Evolutionary conservation across 2,329 filamentous ascomycete genomes (phyloP).

Genomic region (Aspergillus glaucus): DNA sequence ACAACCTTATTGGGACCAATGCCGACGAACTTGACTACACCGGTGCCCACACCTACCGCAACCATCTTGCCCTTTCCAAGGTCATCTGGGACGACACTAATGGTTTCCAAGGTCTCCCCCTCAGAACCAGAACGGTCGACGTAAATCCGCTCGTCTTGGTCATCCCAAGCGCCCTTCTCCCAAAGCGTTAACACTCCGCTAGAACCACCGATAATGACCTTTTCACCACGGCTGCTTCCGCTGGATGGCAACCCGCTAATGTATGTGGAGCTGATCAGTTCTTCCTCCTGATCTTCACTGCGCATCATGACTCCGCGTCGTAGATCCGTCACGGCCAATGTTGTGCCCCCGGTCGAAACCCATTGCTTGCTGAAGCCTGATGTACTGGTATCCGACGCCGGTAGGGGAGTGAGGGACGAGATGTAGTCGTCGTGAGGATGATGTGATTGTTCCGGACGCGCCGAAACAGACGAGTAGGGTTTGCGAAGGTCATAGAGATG

Average conservation of each 20-base stretch:
- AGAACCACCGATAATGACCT: slow-evolving; percentile 69
- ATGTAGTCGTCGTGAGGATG: slow-evolving; percentile 90
- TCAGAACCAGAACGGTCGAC: slow-evolving; percentile 56
- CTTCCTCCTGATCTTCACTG: slow-evolving; percentile 92
- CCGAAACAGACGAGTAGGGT: slow-evolving; percentile 47
- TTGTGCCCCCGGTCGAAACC: slow-evolving; percentile 87
- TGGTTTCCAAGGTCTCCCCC: slow-evolving; percentile 73
- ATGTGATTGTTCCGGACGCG: slow-evolving; percentile 70
- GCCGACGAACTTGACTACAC: slow-evolving; percentile 69
- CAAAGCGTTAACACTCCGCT: slow-evolving; percentile 83
- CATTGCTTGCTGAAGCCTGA: slow-evolving; percentile 91
- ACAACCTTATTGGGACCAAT: slow-evolving; percentile 68
- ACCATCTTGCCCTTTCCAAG: slow-evolving; percentile 60
- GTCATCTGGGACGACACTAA: slow-evolving; percentile 64
- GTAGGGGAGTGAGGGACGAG: slow-evolving; percentile 77
- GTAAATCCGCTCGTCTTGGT: slow-evolving; percentile 83
- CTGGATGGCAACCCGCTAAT: slow-evolving; percentile 67
- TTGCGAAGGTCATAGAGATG: slow-evolving; percentile 79
- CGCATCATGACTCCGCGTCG: slow-evolving; percentile 77
- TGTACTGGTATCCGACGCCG: slow-evolving; percentile 71
- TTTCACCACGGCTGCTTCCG: slow-evolving; percentile 63
- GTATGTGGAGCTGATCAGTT: slow-evolving; percentile 74
- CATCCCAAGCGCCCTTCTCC: slow-evolving; percentile 92
- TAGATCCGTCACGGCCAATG: slow-evolving; percentile 82
- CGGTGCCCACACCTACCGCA: slow-evolving; percentile 75